Evolutionary conservation across 1,284 basidiomycete species (phyloP).

Genomic region (Puccinia hordei): DNA sequence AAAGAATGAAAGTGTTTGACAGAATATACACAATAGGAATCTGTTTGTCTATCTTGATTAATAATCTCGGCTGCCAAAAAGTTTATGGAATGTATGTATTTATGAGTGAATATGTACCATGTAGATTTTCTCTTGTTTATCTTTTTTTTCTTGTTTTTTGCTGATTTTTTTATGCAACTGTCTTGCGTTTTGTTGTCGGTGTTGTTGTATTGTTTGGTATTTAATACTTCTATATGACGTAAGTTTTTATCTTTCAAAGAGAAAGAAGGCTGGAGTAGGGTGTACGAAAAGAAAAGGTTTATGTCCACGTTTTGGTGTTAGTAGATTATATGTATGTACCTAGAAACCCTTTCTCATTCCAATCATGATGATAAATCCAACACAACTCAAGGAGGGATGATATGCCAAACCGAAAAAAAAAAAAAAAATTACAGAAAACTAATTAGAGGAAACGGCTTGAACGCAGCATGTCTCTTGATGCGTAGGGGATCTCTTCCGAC

Average conservation of each 20-base stretch:
- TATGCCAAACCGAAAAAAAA: constrained; percentile 20
- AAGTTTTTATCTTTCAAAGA: not conserved
- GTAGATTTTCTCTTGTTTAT: no score
- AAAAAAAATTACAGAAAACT: constrained; percentile 1
- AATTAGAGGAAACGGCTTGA: not conserved
- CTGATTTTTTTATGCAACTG: no score
- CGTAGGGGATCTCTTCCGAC: constrained; percentile 3
- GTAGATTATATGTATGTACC: not conserved
- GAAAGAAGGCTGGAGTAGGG: not conserved
- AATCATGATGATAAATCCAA: constrained; percentile 23
- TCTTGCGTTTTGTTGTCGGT: no score
- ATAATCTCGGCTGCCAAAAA: no score
- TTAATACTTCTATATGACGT: not conserved
- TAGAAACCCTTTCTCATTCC: constrained; percentile 25
- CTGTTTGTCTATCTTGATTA: no score
- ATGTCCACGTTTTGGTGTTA: not conserved
- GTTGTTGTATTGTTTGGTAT: not conserved
- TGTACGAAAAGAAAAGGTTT: not conserved
- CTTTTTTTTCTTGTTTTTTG: no score
- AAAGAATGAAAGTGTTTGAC: no score
- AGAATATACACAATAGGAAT: no score
- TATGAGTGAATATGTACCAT: no score
- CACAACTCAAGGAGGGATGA: constrained; percentile 22
- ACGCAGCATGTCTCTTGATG: not conserved
- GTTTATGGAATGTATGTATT: no score